Evolutionary conservation across 2,329 filamentous ascomycete species (phyloP).

Genomic region (Tolypocladium paradoxum): DNA sequence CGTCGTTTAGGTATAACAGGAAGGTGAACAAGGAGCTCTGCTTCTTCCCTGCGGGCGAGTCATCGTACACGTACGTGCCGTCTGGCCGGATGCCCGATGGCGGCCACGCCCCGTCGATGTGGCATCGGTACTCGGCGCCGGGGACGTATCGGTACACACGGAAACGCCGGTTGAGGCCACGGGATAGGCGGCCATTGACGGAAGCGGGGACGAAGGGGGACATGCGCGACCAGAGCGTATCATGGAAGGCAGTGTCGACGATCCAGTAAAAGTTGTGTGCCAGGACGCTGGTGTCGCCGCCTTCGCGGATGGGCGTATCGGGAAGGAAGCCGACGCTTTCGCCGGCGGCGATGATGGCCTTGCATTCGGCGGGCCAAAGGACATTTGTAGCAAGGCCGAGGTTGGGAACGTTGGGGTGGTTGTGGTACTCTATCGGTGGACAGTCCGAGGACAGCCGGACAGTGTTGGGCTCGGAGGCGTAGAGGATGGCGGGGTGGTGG

Average conservation of each 20-base stretch:
- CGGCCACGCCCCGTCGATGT: conserved; percentile 65
- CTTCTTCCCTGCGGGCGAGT: conserved; percentile 45
- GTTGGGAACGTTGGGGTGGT: conserved; percentile 52
- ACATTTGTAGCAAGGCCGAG: conserved; percentile 50
- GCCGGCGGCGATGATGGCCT: conserved; percentile 53
- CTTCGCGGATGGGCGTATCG: conserved; percentile 56
- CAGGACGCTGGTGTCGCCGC: conserved; percentile 52
- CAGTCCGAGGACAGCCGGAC: conserved; percentile 36
- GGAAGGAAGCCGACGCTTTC: conserved; percentile 56
- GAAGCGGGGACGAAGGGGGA: conserved; percentile 42
- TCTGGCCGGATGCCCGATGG: conserved; percentile 51
- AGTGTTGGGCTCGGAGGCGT: conserved; percentile 47
- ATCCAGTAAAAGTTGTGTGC: conserved; percentile 71
- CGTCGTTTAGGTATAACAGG: conserved; percentile 58
- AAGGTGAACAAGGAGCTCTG: conserved; percentile 62
- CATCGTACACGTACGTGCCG: conserved; percentile 55
- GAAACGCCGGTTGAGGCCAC: conserved; percentile 59
- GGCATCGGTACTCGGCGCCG: conserved; percentile 59
- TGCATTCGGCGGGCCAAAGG: conserved; percentile 50
- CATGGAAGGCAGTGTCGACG: conserved; percentile 50
- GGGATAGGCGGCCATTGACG: conserved; percentile 43
- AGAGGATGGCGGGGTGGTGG: conserved; percentile 53
- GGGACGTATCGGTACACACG: conserved; percentile 64
- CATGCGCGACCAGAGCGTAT: conserved; percentile 52
- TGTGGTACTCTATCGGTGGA: conserved; percentile 39